phyloP scores from a whole-genome alignment of 257 asterid genomes.

The Leptodermis oblonga region DNA sequence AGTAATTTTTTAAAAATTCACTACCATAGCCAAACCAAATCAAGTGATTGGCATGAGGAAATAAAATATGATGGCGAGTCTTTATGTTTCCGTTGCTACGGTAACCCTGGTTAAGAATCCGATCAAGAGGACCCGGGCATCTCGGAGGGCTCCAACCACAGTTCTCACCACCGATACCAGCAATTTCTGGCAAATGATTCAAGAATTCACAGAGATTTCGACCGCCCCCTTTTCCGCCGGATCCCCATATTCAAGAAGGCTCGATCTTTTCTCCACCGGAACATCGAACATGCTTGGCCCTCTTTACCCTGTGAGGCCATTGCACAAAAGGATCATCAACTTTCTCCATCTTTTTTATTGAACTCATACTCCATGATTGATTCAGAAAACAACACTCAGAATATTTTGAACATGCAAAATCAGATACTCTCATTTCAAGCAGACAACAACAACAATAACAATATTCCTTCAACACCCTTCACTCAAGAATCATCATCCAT shows the following conservation, averaged over 20 bases:
- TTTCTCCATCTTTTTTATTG: slow-evolving; percentile 24
- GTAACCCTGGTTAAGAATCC: slow-evolving; percentile 57
- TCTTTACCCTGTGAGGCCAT: slow-evolving; percentile 50
- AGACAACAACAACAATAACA: not conserved
- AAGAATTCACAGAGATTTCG: too few relatives aligned
- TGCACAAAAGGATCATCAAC: slow-evolving; percentile 37
- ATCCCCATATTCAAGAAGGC: slow-evolving; percentile 53
- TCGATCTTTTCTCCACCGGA: slow-evolving; percentile 50
- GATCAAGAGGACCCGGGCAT: slow-evolving; percentile 71
- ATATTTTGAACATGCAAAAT: slow-evolving; percentile 37
- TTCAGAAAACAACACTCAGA: too few relatives aligned
- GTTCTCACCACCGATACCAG: slow-evolving; percentile 76
- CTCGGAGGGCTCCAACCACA: slow-evolving; percentile 76
- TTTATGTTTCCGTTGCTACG: too few relatives aligned
- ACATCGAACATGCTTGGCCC: slow-evolving; percentile 42
- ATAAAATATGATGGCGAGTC: too few relatives aligned
- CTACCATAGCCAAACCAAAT: too few relatives aligned
- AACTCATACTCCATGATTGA: too few relatives aligned
- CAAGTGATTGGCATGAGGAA: too few relatives aligned
- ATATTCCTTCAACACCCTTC: slow-evolving; percentile 12
- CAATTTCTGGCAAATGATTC: slow-evolving; percentile 85
- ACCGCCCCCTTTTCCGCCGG: slow-evolving; percentile 39
- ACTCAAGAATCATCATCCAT: too few relatives aligned
- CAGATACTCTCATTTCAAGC: slow-evolving; percentile 28
- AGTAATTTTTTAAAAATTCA: too few relatives aligned